Percentiles rank a stretch among this genome's conserved stretches.
Evolutionary conservation across 345 rosid genomes (phyloP).

Genomic region (Citrus hindsii): DNA sequence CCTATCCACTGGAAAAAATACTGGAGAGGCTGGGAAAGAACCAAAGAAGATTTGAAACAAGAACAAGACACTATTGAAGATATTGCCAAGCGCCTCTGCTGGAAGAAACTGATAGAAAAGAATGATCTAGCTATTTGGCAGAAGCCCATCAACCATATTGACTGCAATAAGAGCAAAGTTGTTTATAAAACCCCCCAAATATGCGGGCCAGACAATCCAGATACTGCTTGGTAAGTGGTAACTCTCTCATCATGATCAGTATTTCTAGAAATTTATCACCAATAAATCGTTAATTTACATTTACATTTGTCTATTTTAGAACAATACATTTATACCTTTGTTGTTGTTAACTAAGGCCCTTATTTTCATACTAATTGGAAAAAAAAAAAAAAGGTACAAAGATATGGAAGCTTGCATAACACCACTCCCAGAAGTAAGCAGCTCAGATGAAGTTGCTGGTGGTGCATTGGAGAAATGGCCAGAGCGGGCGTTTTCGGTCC

Average conservation of each 20-base stretch:
- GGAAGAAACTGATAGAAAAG: conserved; percentile 86
- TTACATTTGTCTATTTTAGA: too few species aligned
- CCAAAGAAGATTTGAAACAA: conserved; percentile 64
- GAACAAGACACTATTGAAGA: conserved; percentile 87
- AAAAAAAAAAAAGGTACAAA: conserved; percentile 40
- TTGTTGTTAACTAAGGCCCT: background rate
- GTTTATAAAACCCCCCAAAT: conserved; percentile 51
- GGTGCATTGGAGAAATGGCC: conserved; percentile 91
- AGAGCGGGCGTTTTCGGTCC: conserved; percentile 64
- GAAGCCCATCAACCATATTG: conserved; percentile 87
- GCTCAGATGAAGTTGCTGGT: conserved; percentile 73
- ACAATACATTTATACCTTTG: background rate
- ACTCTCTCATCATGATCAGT: background rate
- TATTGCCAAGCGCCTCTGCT: conserved; percentile 73
- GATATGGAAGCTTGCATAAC: conserved; percentile 79
- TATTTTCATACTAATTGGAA: too few species aligned
- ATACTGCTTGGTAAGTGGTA: conserved; percentile 60
- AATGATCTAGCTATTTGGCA: conserved; percentile 72
- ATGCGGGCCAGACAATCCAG: conserved; percentile 67
- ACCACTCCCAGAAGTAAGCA: conserved; percentile 69
- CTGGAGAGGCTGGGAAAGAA: conserved; percentile 98
- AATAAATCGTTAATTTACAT: too few species aligned
- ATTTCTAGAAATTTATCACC: too few species aligned
- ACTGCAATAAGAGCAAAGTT: conserved; percentile 51
- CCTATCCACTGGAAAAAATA: conserved; percentile 84